These are phyloP conservation scores for Phytophthora constricta DNA, from an alignment of 352 stramenopile species.

Conservation along the genomic window DNA sequence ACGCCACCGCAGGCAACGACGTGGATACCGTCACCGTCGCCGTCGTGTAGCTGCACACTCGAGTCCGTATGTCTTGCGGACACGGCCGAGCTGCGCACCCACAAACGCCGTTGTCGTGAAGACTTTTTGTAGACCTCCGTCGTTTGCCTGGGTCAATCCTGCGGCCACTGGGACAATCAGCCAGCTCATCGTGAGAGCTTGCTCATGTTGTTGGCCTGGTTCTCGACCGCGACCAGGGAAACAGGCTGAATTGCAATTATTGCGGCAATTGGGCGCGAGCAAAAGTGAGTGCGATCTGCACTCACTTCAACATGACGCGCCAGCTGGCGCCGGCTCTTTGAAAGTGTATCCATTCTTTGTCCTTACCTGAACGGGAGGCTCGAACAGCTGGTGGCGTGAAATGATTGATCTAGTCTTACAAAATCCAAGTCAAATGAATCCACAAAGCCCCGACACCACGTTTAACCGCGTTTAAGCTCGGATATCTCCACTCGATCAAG, in stretches of 20 bases:
- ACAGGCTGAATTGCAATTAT: background rate
- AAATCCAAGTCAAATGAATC: background rate
- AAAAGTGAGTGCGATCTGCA: background rate
- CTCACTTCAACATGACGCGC: background rate
- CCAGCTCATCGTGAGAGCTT: too few relatives aligned
- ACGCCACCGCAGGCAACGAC: background rate
- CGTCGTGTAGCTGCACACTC: background rate
- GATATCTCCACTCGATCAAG: background rate
- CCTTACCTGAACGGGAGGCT: background rate
- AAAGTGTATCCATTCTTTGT: constrained; percentile 1
- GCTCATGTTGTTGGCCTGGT: background rate
- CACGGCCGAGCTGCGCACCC: background rate
- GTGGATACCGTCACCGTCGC: background rate
- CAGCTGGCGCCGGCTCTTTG: background rate
- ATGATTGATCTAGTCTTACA: background rate
- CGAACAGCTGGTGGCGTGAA: background rate
- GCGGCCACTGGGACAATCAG: too few relatives aligned
- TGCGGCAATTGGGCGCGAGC: background rate
- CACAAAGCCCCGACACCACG: background rate
- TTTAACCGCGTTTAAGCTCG: background rate
- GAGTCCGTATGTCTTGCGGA: background rate
- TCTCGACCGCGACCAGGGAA: background rate
- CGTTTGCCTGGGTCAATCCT: too few relatives aligned
- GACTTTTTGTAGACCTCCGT: too few relatives aligned
- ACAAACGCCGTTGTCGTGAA: background rate